Conservation (phyloP, 73 alveolate genomes). For the Symbiodinium pilosum region DNA sequence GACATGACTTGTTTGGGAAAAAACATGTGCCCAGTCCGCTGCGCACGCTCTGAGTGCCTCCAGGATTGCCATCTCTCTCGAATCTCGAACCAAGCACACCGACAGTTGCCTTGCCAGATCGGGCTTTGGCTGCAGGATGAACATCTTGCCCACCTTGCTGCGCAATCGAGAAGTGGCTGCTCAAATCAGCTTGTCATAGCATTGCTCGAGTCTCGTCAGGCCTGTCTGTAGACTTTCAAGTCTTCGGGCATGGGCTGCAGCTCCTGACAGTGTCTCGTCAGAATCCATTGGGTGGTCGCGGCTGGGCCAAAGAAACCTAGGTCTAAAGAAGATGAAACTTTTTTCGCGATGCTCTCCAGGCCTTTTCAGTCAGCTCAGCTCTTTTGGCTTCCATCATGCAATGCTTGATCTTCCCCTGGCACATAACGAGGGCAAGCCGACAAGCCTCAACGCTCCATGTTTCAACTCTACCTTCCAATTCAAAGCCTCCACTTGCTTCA, state of each 20-base stretch:
- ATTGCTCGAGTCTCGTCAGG: background rate
- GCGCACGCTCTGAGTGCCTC: too few species aligned
- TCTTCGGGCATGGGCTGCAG: conserved; percentile 75
- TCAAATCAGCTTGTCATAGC: too few species aligned
- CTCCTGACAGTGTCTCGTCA: conserved; percentile 29
- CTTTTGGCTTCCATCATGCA: conserved; percentile 65
- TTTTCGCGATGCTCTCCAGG: background rate
- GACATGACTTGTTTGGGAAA: too few species aligned
- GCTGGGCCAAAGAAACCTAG: too few species aligned
- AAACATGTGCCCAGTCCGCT: too few species aligned
- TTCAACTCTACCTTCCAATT: too few species aligned
- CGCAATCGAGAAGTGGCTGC: too few species aligned
- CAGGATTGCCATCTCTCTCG: background rate
- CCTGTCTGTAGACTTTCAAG: conserved; percentile 89
- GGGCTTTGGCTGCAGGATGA: conserved; percentile 81
- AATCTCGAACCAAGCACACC: background rate
- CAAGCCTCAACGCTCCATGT: too few species aligned
- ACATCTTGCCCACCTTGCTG: conserved; percentile 94
- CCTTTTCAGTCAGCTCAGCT: conserved; percentile 90
- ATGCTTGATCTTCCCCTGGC: conserved; percentile 91
- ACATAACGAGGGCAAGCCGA: too few species aligned
- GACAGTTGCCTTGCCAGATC: conserved; percentile 43
- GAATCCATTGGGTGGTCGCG: too few species aligned
- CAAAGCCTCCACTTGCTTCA: conserved; percentile 78
- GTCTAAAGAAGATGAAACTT: too few species aligned